Percentiles rank a stretch among this genome's conserved stretches.
Conservation (phyloP, 805 yeast species). For the Candida verbasci region DNA sequence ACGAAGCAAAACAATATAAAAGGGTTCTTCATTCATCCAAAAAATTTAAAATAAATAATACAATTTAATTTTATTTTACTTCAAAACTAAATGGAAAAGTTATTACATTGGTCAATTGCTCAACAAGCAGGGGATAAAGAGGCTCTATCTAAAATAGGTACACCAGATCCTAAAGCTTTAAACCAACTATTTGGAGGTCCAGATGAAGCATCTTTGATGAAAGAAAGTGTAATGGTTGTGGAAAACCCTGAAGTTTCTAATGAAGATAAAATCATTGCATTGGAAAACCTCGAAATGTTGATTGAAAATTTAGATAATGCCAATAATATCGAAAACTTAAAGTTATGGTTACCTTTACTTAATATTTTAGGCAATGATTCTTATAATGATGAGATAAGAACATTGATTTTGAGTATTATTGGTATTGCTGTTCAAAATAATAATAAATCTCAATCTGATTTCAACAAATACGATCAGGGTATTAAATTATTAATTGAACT, state of each 20-base stretch:
- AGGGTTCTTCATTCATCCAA: too few relatives aligned
- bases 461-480: slow-evolving; percentile 48
- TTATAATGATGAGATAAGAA: slow-evolving; percentile 31
- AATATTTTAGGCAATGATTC: slow-evolving; percentile 43
- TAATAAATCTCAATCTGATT: slow-evolving; percentile 65
- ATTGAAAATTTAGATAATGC: slow-evolving; percentile 94
- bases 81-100: slow-evolving; percentile 93
- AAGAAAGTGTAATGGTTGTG: slow-evolving; percentile 62
- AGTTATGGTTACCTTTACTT: slow-evolving; percentile 75
- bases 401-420: slow-evolving; percentile 64
- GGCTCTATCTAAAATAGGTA: slow-evolving; percentile 57
- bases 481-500: slow-evolving; percentile 42
- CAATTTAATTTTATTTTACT: too few relatives aligned
- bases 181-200: slow-evolving; percentile 74
- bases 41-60: too few relatives aligned
- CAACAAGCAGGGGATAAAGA: slow-evolving; percentile 70
- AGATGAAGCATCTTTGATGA: slow-evolving; percentile 89
- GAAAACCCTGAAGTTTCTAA: slow-evolving; percentile 51
- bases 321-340: slow-evolving; percentile 78
- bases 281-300: slow-evolving; percentile 90
- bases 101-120: slow-evolving; percentile 88
- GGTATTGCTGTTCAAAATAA: slow-evolving; percentile 95
- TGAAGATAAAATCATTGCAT: slow-evolving; percentile 67
- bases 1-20: too few relatives aligned
- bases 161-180: slow-evolving; percentile 75